These are phyloP conservation scores for carrot (Daucus carota) DNA, from an alignment of 129 eudicot species.

Conservation along the genomic window DH1_v3.0 NC_030384.2:32165001-32165500, in stretches of 20 bases:
- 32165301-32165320: constrained; percentile 4
- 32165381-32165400: background rate
- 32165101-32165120: background rate
- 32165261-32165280: constrained; percentile 64
- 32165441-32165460: constrained; percentile 73
- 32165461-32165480: constrained; percentile 58
- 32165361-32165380: background rate
- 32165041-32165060: background rate
- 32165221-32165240: constrained; percentile 53
- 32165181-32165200: constrained; percentile 82
- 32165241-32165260: constrained; percentile 65
- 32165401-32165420: background rate
- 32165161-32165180: constrained; percentile 43
- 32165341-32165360: background rate
- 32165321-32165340: background rate
- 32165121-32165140: background rate
- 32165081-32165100: background rate
- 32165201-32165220: constrained; percentile 75
- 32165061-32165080: background rate
- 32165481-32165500: constrained; percentile 51
- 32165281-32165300: background rate
- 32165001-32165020: background rate
- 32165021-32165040: background rate
- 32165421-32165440: constrained; percentile 56
- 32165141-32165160: background rate